phyloP scores from a whole-genome alignment of 306 rosid genomes.

The Clitoria ternatea region DNA sequence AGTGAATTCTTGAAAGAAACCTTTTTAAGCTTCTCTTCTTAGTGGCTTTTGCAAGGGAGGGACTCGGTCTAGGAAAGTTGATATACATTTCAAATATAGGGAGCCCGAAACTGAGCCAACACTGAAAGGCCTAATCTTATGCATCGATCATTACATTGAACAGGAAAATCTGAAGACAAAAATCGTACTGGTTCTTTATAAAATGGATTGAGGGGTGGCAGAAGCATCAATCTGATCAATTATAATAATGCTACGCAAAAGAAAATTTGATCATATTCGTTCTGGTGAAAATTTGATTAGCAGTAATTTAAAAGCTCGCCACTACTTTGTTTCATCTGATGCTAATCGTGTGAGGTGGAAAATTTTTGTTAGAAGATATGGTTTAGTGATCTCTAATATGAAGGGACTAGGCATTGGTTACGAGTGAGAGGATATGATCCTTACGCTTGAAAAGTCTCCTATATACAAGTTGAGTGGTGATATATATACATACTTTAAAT shows the following conservation, averaged over 20 bases:
- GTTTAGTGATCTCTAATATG: too few relatives aligned
- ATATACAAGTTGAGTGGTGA: too few relatives aligned
- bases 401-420: too few relatives aligned
- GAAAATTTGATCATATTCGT: background rate
- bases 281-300: background rate
- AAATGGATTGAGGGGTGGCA: background rate
- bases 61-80: background rate
- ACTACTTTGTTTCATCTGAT: background rate
- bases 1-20: background rate
- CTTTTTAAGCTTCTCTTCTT: background rate
- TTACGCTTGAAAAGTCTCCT: too few relatives aligned
- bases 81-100: background rate
- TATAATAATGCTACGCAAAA: background rate
- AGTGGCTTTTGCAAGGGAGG: background rate
- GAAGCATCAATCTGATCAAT: background rate
- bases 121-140: too few relatives aligned
- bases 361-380: too few relatives aligned
- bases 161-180: background rate
- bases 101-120: too few relatives aligned
- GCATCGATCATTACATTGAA: background rate
- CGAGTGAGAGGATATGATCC: too few relatives aligned
- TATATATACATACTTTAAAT: too few relatives aligned
- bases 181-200: background rate
- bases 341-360: too few relatives aligned
- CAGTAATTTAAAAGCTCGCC: background rate